These are phyloP conservation scores for Tolypocladium cylindrosporum DNA, from an alignment of 2,329 filamentous ascomycete species.

Conservation along the genomic window DNA sequence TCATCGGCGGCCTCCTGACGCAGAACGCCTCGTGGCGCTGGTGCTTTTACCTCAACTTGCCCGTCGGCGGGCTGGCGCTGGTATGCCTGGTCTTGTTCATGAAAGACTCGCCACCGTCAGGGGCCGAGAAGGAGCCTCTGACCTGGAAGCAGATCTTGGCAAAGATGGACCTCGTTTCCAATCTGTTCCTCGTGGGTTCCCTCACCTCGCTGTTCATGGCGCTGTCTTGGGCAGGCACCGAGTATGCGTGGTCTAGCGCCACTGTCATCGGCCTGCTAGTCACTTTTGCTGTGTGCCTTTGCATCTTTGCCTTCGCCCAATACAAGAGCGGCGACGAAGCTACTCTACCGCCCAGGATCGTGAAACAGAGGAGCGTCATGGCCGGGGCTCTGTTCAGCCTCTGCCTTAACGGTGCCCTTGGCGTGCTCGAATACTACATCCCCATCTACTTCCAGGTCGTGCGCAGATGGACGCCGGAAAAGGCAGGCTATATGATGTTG, in stretches of 20 bases:
- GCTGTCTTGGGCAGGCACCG: constrained; percentile 33
- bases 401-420: constrained; percentile 22
- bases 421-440: constrained; percentile 21
- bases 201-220: constrained; percentile 35
- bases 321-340: not conserved
- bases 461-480: constrained; percentile 23
- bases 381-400: constrained; percentile 21
- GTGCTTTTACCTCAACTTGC: not conserved
- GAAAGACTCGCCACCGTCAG: not conserved
- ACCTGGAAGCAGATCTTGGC: not conserved
- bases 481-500: constrained; percentile 2
- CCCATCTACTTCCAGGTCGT: constrained; percentile 32
- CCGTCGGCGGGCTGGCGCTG: not conserved
- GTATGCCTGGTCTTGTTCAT: not conserved
- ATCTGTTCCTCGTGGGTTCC: constrained; percentile 4
- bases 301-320: not conserved
- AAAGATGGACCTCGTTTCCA: not conserved
- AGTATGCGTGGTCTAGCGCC: constrained; percentile 13
- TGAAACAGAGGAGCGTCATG: constrained; percentile 26
- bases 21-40: not conserved
- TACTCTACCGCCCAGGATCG: constrained; percentile 28
- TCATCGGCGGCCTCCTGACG: not conserved
- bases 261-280: constrained; percentile 25
- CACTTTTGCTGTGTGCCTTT: not conserved
- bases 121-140: not conserved